These are phyloP conservation scores for Phytophthora multivora DNA, from an alignment of 352 stramenopile genomes.

Conservation along the genomic window DNA sequence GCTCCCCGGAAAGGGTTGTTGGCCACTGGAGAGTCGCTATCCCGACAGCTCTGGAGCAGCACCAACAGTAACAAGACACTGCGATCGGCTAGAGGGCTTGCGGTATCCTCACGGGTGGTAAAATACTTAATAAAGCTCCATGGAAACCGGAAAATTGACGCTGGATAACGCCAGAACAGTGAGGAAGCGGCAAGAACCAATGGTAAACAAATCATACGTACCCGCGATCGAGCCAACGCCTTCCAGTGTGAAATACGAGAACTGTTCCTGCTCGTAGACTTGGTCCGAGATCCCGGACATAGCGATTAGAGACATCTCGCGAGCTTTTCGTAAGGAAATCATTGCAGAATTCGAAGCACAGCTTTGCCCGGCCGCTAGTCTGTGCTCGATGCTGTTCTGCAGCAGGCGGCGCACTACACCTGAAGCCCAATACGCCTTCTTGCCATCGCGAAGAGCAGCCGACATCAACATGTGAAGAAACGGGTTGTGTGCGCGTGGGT, in stretches of 20 bases:
- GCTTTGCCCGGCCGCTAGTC: constrained; percentile 37
- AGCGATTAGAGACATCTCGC: constrained; percentile 63
- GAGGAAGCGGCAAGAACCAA: background rate
- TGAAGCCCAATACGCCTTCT: constrained; percentile 56
- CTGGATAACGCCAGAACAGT: constrained; percentile 22
- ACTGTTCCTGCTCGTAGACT: constrained; percentile 55
- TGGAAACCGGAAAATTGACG: constrained; percentile 68
- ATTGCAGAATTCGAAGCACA: constrained; percentile 40
- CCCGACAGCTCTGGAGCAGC: constrained; percentile 70
- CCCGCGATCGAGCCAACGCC: constrained; percentile 65
- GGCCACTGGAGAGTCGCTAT: constrained; percentile 41
- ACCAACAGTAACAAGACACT: constrained; percentile 71
- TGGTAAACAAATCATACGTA: constrained; percentile 27
- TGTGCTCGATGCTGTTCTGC: constrained; percentile 62
- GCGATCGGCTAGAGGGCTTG: constrained; percentile 68
- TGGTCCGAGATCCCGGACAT: constrained; percentile 57
- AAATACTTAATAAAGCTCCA: constrained; percentile 76
- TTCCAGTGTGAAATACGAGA: constrained; percentile 75
- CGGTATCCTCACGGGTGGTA: constrained; percentile 49
- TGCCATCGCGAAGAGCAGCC: constrained; percentile 28
- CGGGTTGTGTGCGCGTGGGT: constrained; percentile 57
- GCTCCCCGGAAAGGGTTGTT: constrained; percentile 74
- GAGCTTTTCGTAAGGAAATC: constrained; percentile 48
- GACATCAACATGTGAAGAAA: constrained; percentile 75
- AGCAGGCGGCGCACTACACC: constrained; percentile 63